Percentiles rank a stretch among this genome's conserved stretches.
Conservation (phyloP, 2,329 filamentous ascomycete genomes). For the Hypoxylon sp. region DNA sequence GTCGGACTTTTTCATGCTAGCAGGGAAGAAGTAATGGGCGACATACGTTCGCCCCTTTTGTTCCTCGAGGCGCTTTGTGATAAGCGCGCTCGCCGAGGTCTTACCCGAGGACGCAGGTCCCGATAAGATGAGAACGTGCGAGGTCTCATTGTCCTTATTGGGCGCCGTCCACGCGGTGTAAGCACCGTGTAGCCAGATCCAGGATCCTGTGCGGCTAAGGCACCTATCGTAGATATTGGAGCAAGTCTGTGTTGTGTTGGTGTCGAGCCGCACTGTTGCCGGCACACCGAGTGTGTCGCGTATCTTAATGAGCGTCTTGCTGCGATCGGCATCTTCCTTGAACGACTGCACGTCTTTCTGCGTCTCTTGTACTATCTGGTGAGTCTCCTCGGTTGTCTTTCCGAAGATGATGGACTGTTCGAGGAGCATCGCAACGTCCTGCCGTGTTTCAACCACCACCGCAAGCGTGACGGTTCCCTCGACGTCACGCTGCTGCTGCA, state of each 20-base stretch:
- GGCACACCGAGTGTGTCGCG: conserved; percentile 37
- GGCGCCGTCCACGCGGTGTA: conserved; percentile 32
- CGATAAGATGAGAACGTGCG: conserved; percentile 42
- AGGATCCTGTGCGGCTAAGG: conserved; percentile 28
- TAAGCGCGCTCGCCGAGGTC: conserved; percentile 41
- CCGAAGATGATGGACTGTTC: conserved; percentile 22
- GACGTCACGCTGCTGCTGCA: conserved; percentile 43
- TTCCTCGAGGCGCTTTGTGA: conserved; percentile 47
- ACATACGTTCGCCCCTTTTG: conserved; percentile 44
- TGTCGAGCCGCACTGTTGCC: conserved; percentile 41
- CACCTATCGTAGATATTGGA: conserved; percentile 33
- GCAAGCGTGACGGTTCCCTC: conserved; percentile 46
- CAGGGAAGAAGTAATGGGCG: conserved; percentile 48
- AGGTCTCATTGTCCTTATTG: conserved; percentile 31
- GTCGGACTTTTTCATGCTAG: conserved; percentile 42
- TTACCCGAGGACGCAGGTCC: conserved; percentile 45
- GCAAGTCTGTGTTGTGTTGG: conserved; percentile 45
- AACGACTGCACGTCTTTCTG: conserved; percentile 38
- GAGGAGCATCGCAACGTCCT: conserved; percentile 12
- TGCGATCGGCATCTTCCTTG: conserved; percentile 38
- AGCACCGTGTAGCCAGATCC: conserved; percentile 37
- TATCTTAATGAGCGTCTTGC: conserved; percentile 42
- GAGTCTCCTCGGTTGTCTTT: conserved; percentile 33
- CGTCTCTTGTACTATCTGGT: conserved; percentile 34
- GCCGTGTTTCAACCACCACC: conserved; percentile 18